These are phyloP conservation scores for Volvox africanus DNA, from an alignment of 139 green algal genomes.

Conservation along the genomic window DNA sequence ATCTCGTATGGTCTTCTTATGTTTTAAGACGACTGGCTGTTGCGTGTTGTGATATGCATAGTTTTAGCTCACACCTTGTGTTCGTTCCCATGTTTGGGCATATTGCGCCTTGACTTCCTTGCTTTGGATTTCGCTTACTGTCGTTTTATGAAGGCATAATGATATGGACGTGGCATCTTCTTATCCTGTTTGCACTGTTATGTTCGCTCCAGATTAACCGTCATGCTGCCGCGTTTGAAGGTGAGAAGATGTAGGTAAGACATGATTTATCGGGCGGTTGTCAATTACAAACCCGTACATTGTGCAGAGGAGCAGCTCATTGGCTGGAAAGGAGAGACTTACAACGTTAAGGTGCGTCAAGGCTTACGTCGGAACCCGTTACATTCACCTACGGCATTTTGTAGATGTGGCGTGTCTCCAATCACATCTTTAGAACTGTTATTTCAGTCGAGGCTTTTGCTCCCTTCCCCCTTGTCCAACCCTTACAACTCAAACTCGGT, in stretches of 20 bases:
- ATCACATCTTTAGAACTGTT: too few species aligned
- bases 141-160: not conserved
- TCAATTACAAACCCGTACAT: not conserved
- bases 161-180: not conserved
- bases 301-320: slow-evolving; percentile 40
- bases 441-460: too few species aligned
- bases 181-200: not conserved
- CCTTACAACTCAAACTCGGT: not conserved
- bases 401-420: too few species aligned
- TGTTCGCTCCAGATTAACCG: not conserved
- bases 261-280: not conserved
- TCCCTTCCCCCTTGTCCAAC: not conserved
- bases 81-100: too few species aligned
- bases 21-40: too few species aligned
- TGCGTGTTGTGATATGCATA: too few species aligned
- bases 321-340: slow-evolving; percentile 45
- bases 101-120: not conserved
- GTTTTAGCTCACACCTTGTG: too few species aligned
- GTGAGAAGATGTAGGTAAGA: not conserved
- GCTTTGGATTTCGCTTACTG: not conserved
- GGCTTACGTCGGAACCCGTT: too few species aligned
- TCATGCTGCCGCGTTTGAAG: not conserved
- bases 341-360: not conserved
- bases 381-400: too few species aligned
- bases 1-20: too few species aligned